Evolutionary conservation across 768 basidiomycete genomes (phyloP), one percentile per base, ranked within the genome.

Genomic region (Mycena galopus): DNA sequence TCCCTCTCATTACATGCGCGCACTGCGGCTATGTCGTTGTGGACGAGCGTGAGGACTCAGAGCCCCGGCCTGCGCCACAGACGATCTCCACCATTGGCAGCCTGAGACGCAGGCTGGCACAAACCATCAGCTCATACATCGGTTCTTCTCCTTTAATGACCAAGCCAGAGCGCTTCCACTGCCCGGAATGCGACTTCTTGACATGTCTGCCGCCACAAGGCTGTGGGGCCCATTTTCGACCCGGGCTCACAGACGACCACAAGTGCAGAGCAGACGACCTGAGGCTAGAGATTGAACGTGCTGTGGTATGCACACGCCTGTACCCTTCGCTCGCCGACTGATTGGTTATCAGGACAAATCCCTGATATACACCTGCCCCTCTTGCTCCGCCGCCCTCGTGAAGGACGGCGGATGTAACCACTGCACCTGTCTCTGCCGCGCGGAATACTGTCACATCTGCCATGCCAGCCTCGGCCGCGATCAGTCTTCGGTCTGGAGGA

Each of bases 231-330:
- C 44, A 47, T 59, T 67, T 67, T 35, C 57, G 27, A 58, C 57
- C 23, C 44, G 58, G 57, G 44, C 32, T 37, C 19, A 47, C 67
- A 60, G 67, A 68, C 23, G 58, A 68, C 42, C 67, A 68, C 58
- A 60, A 68, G 58, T 68, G 67, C 47, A 68, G 58, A 68, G 53
- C 58, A 60, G 67, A 68, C 27, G 67, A 68, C 47, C 58, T 68
- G 67, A 47, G 67, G 47, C 58, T 68, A 47, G 67, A 68, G 58
- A 68, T 68, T 25, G 67, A 68, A 68, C 67, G 67, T 51, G 67
- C 67, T 50, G 67, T 68, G 67, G 67, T 68, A 60, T 35, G 67
- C 61, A n/a, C 56, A 32, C 30, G 23, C 58, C 47, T n/a, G n/a
- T 51, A 37, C 67, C 66, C 30, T 33, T 67, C 57, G 66, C 23